Evolutionary conservation across 2,329 filamentous ascomycete species (phyloP), one percentile per base, ranked within the genome.

Genomic region (Pezizomycotina sp.): DNA sequence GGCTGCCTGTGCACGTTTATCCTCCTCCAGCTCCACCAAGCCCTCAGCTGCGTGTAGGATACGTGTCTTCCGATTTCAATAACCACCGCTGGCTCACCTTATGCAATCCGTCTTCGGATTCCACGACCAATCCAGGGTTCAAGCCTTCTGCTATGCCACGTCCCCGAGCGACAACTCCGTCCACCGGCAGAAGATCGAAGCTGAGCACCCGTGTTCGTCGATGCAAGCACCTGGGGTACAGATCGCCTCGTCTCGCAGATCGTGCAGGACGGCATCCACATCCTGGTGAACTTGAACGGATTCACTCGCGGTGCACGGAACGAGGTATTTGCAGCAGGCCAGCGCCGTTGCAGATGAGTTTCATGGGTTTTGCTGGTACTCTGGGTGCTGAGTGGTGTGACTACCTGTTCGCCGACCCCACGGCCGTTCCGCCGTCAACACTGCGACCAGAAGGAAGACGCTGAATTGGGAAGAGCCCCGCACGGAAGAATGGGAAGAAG

Each of bases 101-200:
- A 98, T 98, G 89, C 89, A 98, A 60, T 95, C 89, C 1, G 84
- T 95, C 4, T 98, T 98, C 58, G 89, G 89, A 0, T 65, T 95
- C 40, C 89, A 98, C 53, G 64, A 92, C 50, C 65, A 65, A 0
- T 58, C 56, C 15, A 71, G 75, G 16, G 79, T 81, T 10, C 79
- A 77, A 49, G 86, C 89, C 0, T 83, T 84, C 53, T 98, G 89
- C 56, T 98, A 98, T 55, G 89, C 89, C 8, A 98, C 89, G 1
- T 95, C 89, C 0, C 65, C 75, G 1, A 92, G 84, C 53, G 89
- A 98, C 56, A 75, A 74, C 44, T 95, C 89, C 0, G 59, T 78
- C 4, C 86, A 98, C 57, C 77, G 89, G 13, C 73, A 78, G 47
- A 83, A 98, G 53, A 98, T 98, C 42, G 84, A 98, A 57, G 71